These are phyloP conservation scores for Barnettozyma hawaiiensis DNA, from an alignment of 1,139 yeast genomes.

Conservation along the genomic window DNA sequence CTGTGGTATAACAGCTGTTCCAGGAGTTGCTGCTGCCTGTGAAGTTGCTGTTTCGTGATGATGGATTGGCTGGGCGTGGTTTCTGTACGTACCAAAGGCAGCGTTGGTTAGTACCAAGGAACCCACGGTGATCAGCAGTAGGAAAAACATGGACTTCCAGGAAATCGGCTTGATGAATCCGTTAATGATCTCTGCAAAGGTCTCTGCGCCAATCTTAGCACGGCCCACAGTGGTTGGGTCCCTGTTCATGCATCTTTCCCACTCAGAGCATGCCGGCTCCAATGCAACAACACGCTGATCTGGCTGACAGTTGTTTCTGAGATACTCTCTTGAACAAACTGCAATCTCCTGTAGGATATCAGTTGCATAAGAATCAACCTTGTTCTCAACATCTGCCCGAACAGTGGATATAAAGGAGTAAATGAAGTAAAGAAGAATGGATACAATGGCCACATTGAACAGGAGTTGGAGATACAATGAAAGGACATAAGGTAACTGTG, in stretches of 20 bases:
- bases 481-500: slow-evolving; percentile 58
- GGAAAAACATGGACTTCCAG: slow-evolving; percentile 62
- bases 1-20: slow-evolving; percentile 2
- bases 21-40: background rate
- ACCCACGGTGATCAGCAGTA: slow-evolving; percentile 39
- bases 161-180: slow-evolving; percentile 71
- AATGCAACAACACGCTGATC: slow-evolving; percentile 62
- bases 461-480: slow-evolving; percentile 68
- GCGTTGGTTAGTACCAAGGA: slow-evolving; percentile 38
- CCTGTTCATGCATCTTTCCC: slow-evolving; percentile 83
- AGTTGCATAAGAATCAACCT: slow-evolving; percentile 57
- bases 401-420: slow-evolving; percentile 54
- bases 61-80: slow-evolving; percentile 17
- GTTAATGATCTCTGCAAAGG: slow-evolving; percentile 76
- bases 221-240: slow-evolving; percentile 78
- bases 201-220: slow-evolving; percentile 72
- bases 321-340: slow-evolving; percentile 63
- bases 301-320: slow-evolving; percentile 64
- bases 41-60: background rate
- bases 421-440: slow-evolving; percentile 49
- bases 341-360: slow-evolving; percentile 63
- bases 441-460: slow-evolving; percentile 56
- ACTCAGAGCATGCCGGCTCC: slow-evolving; percentile 61
- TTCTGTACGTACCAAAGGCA: slow-evolving; percentile 36
- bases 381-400: slow-evolving; percentile 62